Evolutionary conservation across 2,329 filamentous ascomycete species (phyloP), one percentile per base, ranked within the genome.

Genomic region (Botrytis cinerea): DNA sequence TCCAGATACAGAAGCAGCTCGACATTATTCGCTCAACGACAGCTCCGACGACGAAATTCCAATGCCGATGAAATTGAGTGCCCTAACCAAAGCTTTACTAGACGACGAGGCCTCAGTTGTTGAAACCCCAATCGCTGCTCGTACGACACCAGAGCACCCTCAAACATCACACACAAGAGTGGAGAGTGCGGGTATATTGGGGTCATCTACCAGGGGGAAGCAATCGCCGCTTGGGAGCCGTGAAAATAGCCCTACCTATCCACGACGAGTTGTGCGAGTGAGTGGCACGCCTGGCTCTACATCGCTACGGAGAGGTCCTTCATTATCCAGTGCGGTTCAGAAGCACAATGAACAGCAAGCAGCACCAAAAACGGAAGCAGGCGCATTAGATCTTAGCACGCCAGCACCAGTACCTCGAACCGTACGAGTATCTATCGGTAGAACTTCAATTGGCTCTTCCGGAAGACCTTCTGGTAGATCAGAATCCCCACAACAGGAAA

Each of bases 41-140:
- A 97, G 93, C 85, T 97, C 95, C 38, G 95, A 98, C 83, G 95
- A 98, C 80, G 95, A 98, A 83, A 93, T 97, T 43, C 92, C 93
- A 25, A 92, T 93, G 78, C 94, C 94, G 2, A 79, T 96, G 89
- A 97, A 96, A 84, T 92, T 98, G 81, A 98, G 94, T 81, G 94
- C 95, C 79, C 89, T 96, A 77, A 97, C 95, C 67, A 95, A 96
- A 81, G 95, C 94, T 32, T 86, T 98, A 25, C 86, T 98, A 38
- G 89, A 89, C 73, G 89, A 91, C 61, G 88, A 88, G 68, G 83
- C 76, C 76, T 80, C 79, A 74, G 77, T 79, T 46, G 77, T 74
- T 66, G 79, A 76, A 70, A 74, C 78, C 46, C 68, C 78, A 2
- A 75, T 71, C 25, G 67, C 72, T 22, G 57, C 74, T 45, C 73